Conservation (phyloP, 108 stramenopile species). For the Cyclotella atomus region DNA sequence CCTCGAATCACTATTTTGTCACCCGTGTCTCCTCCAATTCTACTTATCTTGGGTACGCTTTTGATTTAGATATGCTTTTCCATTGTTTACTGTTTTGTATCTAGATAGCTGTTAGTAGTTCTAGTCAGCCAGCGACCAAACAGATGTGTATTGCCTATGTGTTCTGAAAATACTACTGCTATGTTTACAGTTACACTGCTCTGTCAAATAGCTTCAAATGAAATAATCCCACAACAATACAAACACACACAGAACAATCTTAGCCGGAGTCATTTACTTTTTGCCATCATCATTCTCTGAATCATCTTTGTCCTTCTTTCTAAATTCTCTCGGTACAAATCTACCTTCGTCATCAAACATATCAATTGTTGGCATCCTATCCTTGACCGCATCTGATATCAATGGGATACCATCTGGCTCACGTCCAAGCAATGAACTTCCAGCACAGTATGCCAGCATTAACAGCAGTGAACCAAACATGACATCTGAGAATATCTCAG, state of each 20-base stretch:
- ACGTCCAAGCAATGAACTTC: constrained; percentile 70
- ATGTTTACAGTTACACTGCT: too few species aligned
- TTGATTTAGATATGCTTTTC: neutral
- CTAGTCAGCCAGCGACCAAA: neutral
- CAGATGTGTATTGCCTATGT: neutral
- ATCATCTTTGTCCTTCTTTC: constrained; percentile 28
- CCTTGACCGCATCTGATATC: constrained; percentile 69
- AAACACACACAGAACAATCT: neutral
- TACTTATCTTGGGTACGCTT: neutral
- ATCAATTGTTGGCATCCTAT: constrained; percentile 84
- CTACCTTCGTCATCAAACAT: constrained; percentile 60
- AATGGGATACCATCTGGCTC: constrained; percentile 77
- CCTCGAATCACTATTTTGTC: constrained; percentile 49
- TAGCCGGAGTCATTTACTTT: neutral
- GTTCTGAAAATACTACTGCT: neutral
- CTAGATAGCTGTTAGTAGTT: too few species aligned
- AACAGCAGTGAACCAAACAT: constrained; percentile 75
- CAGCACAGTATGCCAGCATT: constrained; percentile 62
- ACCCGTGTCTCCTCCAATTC: neutral
- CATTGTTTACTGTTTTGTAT: too few species aligned
- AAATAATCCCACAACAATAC: too few species aligned
- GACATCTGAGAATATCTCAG: constrained; percentile 66
- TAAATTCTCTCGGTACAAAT: constrained; percentile 36
- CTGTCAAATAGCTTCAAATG: too few species aligned
- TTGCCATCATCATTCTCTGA: neutral